Evolutionary conservation across 768 basidiomycete genomes (phyloP).

Genomic region (Rhizopogon vinicolor): DNA sequence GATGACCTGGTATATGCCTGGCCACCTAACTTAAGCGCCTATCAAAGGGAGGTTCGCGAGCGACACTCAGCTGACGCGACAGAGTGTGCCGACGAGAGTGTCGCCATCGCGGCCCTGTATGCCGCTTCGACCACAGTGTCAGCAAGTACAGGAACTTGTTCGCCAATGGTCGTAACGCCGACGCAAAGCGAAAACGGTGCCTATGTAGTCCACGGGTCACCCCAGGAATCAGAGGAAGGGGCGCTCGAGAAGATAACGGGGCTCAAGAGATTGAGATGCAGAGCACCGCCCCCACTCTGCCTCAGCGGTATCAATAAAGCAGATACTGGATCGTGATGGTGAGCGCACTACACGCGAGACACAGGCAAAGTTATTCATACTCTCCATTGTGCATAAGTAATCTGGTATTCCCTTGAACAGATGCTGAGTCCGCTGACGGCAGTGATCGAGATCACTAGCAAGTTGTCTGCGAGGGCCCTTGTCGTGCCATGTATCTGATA

Average conservation of each 20-base stretch:
- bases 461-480: constrained; percentile 2
- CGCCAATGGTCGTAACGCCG: constrained; percentile 3
- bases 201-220: not conserved
- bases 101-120: constrained; percentile 7
- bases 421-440: constrained; percentile 1
- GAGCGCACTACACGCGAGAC: not conserved
- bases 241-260: constrained; percentile 4
- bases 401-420: not conserved
- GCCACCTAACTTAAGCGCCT: constrained; percentile 14
- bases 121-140: constrained; percentile 10
- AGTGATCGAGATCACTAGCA: constrained; percentile 7
- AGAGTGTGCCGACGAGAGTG: not conserved
- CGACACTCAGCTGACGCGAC: not conserved
- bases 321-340: not conserved
- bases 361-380: not conserved
- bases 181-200: not conserved
- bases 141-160: constrained; percentile 1
- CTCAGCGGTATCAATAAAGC: not conserved
- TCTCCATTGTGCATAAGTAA: not conserved
- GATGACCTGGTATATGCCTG: constrained; percentile 13
- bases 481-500: too few species aligned
- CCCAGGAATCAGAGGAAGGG: not conserved
- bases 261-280: constrained; percentile 4
- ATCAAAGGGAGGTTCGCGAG: not conserved
- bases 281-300: not conserved